These are phyloP conservation scores for Monilinia polystroma DNA, from an alignment of 2,329 filamentous ascomycete genomes.

Conservation along the genomic window DNA sequence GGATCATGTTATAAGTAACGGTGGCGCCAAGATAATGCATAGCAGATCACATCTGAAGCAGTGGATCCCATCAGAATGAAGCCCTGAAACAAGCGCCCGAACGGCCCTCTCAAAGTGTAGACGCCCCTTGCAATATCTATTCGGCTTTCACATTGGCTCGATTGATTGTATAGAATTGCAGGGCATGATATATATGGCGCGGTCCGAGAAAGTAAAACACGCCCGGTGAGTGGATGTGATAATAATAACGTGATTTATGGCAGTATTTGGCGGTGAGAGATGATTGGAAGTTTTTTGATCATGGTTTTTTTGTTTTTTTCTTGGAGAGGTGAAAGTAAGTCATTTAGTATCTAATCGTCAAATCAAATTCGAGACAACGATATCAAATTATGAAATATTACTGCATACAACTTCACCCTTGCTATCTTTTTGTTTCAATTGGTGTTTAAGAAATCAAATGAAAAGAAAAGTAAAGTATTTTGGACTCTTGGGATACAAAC, in stretches of 20 bases:
- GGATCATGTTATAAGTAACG: constrained; percentile 8
- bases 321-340: neutral
- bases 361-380: neutral
- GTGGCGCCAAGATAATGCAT: constrained; percentile 20
- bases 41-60: constrained; percentile 23
- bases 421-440: constrained; percentile 1
- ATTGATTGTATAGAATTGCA: neutral
- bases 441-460: neutral
- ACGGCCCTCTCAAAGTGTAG: constrained; percentile 12
- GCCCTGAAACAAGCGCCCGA: constrained; percentile 22
- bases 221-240: constrained; percentile 2
- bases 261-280: constrained; percentile 5
- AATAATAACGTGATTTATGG: neutral
- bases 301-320: neutral
- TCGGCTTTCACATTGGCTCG: constrained; percentile 13
- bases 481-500: neutral
- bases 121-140: neutral
- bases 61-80: constrained; percentile 11
- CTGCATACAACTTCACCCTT: neutral
- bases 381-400: neutral
- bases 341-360: neutral
- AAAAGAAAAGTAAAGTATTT: neutral
- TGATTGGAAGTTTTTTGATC: constrained; percentile 11
- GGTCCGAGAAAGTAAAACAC: constrained; percentile 16
- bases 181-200: neutral